A percentile compares a stretch with the other conserved stretches of the same genome.
phyloP scores from a whole-genome alignment of 2,329 filamentous ascomycete genomes.

The Phaeomoniella chlamydospora region DNA sequence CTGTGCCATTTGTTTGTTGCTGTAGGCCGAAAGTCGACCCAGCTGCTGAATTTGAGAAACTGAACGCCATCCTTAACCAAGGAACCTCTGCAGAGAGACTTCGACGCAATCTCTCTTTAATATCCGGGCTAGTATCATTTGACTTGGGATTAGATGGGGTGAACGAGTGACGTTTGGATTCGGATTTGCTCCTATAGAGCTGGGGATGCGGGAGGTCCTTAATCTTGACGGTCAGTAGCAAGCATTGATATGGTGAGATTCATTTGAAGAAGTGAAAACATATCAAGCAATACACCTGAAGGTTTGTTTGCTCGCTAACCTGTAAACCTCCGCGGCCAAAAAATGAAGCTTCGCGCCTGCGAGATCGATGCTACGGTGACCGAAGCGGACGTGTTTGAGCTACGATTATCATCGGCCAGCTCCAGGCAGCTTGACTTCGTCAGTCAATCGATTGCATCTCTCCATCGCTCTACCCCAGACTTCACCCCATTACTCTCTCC shows the following conservation, averaged over 20 bases:
- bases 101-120: slow-evolving; percentile 20
- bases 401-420: neutral
- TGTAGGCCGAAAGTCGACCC: slow-evolving; percentile 26
- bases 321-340: slow-evolving; percentile 1
- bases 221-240: slow-evolving; percentile 19
- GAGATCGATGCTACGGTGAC: neutral
- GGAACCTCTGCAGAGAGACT: slow-evolving; percentile 22
- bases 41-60: slow-evolving; percentile 37
- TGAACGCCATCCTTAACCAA: slow-evolving; percentile 45
- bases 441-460: neutral
- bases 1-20: slow-evolving; percentile 18
- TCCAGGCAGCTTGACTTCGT: slow-evolving; percentile 3
- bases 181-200: slow-evolving; percentile 25
- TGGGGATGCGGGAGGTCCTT: slow-evolving; percentile 26
- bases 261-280: neutral
- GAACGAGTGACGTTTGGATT: slow-evolving; percentile 29
- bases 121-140: slow-evolving; percentile 20
- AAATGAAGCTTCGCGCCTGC: neutral
- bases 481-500: neutral
- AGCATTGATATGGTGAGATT: neutral
- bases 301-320: neutral
- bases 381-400: neutral
- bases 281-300: neutral
- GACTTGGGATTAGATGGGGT: slow-evolving; percentile 16
- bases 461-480: neutral